Evolutionary conservation across 768 basidiomycete species (phyloP), one percentile per base, ranked within the genome.

Genomic region (Boletus pseudopeckii): DNA sequence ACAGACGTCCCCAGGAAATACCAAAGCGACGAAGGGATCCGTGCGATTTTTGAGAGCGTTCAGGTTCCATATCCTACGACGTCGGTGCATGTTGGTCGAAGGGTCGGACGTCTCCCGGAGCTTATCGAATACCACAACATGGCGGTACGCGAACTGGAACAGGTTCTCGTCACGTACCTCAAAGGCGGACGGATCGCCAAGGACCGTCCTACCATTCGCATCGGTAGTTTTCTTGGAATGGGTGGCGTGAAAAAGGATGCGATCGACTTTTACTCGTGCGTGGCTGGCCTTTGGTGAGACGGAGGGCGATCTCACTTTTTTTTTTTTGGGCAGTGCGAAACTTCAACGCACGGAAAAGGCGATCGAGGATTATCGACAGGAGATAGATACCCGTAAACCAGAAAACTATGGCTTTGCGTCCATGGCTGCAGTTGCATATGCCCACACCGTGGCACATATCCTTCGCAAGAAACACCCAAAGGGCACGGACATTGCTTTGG

Each of bases 391-490:
- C 36, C 86, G 80, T 59, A 92, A 83, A 72, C 80, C 92, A 5
- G 92, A 95, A 74, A 91, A 82, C 63, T 94, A 93, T 71, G 92
- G 92, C 2, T 95, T 96, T 68, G 92, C 92, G 0, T 91, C 89
- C 39, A 87, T 94, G 84, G 90, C 88, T 42, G 84, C 90, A 1
- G 86, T 92, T 3, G 87, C 90, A 0, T 95, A 91, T 60, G 90
- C 92, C 0, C 93, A 96, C 62, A 79, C 88, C 46, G 91, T 92
- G 15, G 92, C 90, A 1, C 82, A 83, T 60, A 75, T 84, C 55
- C 75, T 94, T 45, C 71, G 72, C 30, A 74, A 73, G 52, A 94
- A 92, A 68, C 80, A 78, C 56, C 83, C 88, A 3, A 87, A 87
- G 63, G 88, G 90, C 7, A 81, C 90, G 0, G 74, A 73, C 9